A percentile compares a stretch with the other conserved stretches of the same genome.
Conservation (phyloP, 306 rosid species). For the Quercus engelmannii region DNA sequence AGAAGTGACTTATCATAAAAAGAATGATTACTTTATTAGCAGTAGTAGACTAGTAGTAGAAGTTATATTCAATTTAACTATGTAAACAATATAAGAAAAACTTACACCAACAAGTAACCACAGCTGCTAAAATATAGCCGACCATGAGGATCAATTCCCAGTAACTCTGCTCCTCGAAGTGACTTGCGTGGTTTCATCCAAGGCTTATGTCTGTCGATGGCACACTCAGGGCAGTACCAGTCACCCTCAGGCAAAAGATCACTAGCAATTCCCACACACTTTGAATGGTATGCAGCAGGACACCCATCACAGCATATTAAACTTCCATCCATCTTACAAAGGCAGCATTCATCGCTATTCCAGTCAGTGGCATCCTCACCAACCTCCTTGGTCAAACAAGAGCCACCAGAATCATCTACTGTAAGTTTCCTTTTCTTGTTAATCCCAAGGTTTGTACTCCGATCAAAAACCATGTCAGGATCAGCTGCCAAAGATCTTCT, state of each 20-base stretch:
- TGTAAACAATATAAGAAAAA: constrained; percentile 25
- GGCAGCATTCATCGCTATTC: constrained; percentile 96
- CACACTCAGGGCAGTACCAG: constrained; percentile 99
- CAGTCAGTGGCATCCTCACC: constrained; percentile 64
- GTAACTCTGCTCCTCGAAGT: constrained; percentile 82
- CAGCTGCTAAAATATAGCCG: constrained; percentile 72
- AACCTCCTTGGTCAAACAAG: constrained; percentile 50
- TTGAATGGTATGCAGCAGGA: constrained; percentile 96
- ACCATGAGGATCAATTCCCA: constrained; percentile 85
- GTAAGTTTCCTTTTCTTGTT: constrained; percentile 62
- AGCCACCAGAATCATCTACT: constrained; percentile 47
- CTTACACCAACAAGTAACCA: constrained; percentile 95
- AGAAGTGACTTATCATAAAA: background rate
- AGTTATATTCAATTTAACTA: constrained; percentile 10
- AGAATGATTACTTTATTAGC: background rate
- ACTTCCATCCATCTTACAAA: constrained; percentile 97
- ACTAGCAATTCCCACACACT: constrained; percentile 72
- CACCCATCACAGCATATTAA: constrained; percentile 99
- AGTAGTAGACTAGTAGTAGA: constrained; percentile 5
- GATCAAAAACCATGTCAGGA: constrained; percentile 56
- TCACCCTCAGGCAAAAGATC: constrained; percentile 90
- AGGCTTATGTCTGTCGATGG: constrained; percentile 52
- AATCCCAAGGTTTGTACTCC: constrained; percentile 48
- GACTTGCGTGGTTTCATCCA: constrained; percentile 69
- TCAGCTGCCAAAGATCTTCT: constrained; percentile 77